Conservation (phyloP, 169 alveolate species). For the Eimeria sp. region DNA sequence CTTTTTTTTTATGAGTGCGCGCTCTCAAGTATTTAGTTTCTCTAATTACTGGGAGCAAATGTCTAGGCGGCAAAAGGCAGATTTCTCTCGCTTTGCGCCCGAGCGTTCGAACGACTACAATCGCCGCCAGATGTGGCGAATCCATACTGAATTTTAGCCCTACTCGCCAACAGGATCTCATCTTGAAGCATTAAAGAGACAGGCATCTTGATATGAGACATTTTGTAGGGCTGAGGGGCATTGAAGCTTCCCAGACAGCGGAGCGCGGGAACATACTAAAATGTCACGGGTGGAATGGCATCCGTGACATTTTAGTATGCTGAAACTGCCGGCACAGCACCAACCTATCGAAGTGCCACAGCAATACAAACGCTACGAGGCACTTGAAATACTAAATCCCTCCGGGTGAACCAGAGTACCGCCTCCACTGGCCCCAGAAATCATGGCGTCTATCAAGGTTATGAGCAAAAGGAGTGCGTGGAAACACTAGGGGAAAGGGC, state of each 20-base stretch:
- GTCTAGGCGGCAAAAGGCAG: not conserved
- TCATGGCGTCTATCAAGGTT: conserved; percentile 44
- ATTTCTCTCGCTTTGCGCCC: not conserved
- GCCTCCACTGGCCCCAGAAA: not conserved
- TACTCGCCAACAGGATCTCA: not conserved
- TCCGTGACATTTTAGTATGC: not conserved
- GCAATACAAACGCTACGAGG: not conserved
- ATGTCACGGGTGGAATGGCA: not conserved
- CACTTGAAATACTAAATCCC: not conserved
- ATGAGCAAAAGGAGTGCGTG: conserved; percentile 66
- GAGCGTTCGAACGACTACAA: not conserved
- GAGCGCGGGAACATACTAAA: not conserved
- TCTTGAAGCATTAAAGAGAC: not conserved
- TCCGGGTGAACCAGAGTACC: not conserved
- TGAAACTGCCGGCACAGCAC: not conserved
- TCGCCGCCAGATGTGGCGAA: not conserved
- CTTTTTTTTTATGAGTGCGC: not conserved
- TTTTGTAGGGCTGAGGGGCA: not conserved
- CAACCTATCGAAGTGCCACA: not conserved
- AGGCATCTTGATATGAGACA: not conserved
- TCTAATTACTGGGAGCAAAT: not conserved
- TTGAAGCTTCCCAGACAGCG: not conserved
- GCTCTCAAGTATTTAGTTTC: not conserved
- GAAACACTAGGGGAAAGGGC: not conserved
- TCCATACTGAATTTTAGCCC: not conserved